Evolutionary conservation across 495 filamentous ascomycete genomes (phyloP), one percentile per base, ranked within the genome.

Genomic region (Penicillium alfredii): DNA sequence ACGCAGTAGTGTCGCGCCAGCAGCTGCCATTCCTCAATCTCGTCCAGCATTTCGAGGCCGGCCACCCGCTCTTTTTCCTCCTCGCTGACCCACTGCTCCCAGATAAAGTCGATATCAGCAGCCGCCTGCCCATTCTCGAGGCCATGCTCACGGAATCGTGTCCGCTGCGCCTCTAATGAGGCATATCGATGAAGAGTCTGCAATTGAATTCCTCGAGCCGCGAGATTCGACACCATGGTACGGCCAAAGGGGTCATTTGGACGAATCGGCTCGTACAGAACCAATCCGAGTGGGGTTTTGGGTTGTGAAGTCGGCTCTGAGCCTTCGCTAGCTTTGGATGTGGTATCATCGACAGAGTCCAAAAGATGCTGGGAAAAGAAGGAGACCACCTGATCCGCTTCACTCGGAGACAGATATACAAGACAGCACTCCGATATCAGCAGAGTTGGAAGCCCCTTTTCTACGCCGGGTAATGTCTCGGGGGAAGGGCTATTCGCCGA

Each of bases 381-480:
- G 14, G 68, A 44, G n/a, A 94, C 64, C 8, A 92, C 77, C 8
- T 61, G 53, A 28, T 65, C 63, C 1, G 86, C 82, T 19, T 76
- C 70, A 0, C 66, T 40, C 0, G 80, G 71, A 1, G 78, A 69
- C 1, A 98, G 73, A 56, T 98, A 98, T 44, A 88, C 81, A 15
- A 98, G 72, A 61, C 92, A 96, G 67, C 90, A 96, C 59, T 98
- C 92, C 0, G 88, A 94, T 8, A 97, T 71, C 23, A 97, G 48
- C 9, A 97, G 61, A 1, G 90, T 97, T 1, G 90, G 89, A 0
- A 85, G 63, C 42, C 47, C 51, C 0, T 64, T 55, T 13, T 83
- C 71, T 1, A 80, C 57, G 9, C 54, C 56, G 2, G 46, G 57
- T 6, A 65, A 33, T 18, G 33, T 34, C 9, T 34, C 16, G 44